Evolutionary conservation across 129 eudicot species (phyloP).

Genomic region (Kitagawia praeruptora): DNA sequence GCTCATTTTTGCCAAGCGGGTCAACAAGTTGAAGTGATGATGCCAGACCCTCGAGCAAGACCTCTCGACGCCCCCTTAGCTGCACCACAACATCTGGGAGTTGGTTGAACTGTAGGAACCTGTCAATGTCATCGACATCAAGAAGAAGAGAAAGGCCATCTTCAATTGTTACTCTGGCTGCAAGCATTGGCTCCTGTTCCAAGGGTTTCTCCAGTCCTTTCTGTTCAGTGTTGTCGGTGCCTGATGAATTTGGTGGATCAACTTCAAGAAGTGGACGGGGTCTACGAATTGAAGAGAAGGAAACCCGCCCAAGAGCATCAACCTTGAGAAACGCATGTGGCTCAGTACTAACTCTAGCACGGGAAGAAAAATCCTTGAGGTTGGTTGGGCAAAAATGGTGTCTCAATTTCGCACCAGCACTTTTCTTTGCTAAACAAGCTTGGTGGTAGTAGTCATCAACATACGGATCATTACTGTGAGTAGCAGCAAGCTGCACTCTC

Average conservation of each 20-base stretch:
- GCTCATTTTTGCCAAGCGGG: constrained; percentile 59
- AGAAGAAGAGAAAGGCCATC: constrained; percentile 85
- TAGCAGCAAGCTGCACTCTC: constrained; percentile 83
- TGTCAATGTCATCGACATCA: constrained; percentile 87
- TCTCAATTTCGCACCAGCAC: constrained; percentile 55
- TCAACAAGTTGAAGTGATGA: constrained; percentile 86
- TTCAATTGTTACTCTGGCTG: constrained; percentile 87
- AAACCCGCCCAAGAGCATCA: constrained; percentile 87
- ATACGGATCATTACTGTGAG: constrained; percentile 88
- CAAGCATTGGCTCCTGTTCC: constrained; percentile 96
- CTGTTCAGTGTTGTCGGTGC: constrained; percentile 35
- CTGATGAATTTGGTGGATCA: constrained; percentile 49
- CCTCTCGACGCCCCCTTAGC: constrained; percentile 65
- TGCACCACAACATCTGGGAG: constrained; percentile 65
- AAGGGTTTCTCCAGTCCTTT: constrained; percentile 62
- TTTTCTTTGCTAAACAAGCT: constrained; percentile 63
- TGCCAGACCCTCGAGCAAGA: constrained; percentile 71
- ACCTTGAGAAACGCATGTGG: constrained; percentile 91
- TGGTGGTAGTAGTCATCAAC: constrained; percentile 90
- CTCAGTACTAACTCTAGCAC: constrained; percentile 52
- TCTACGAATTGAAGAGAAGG: constrained; percentile 86
- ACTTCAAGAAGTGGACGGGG: constrained; percentile 98
- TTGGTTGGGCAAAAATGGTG: constrained; percentile 83
- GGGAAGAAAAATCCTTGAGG: constrained; percentile 53
- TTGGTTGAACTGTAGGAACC: constrained; percentile 69